Percentiles rank a stretch among this genome's conserved stretches.
Evolutionary conservation across 768 basidiomycete species (phyloP).

Genomic region (Boletellus emodensis): DNA sequence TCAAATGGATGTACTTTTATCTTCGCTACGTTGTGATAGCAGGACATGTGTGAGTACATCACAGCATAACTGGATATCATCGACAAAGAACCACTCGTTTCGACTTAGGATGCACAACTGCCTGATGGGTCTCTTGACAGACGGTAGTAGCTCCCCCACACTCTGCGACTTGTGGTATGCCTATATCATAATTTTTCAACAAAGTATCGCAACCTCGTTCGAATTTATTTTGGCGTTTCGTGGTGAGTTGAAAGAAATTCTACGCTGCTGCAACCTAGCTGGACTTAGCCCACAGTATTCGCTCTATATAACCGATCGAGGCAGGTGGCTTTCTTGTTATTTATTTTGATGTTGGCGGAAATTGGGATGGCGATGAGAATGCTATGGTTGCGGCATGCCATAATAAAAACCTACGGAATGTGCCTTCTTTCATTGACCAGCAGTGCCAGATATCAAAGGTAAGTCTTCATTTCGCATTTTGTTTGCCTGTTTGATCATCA

Average conservation of each 20-base stretch:
- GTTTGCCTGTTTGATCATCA: background rate
- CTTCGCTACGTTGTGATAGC: slow-evolving; percentile 22
- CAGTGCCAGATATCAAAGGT: slow-evolving; percentile 7
- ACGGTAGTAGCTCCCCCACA: slow-evolving; percentile 8
- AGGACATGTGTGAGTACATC: slow-evolving; percentile 18
- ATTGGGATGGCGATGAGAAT: background rate
- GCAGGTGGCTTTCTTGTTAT: slow-evolving; percentile 8
- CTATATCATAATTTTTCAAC: slow-evolving; percentile 3
- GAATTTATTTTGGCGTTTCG: slow-evolving; percentile 18
- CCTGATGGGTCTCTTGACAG: slow-evolving; percentile 3
- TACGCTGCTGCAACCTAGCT: background rate
- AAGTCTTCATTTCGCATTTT: background rate
- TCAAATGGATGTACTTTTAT: slow-evolving; percentile 32
- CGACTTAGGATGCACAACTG: slow-evolving; percentile 14
- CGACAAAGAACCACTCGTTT: too few species aligned
- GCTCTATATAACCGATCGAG: slow-evolving; percentile 20
- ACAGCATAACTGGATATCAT: too few species aligned
- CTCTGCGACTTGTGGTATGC: slow-evolving; percentile 12
- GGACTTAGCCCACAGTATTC: slow-evolving; percentile 9
- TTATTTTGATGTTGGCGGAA: slow-evolving; percentile 5
- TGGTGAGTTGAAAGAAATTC: slow-evolving; percentile 4
- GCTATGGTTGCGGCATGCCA: background rate
- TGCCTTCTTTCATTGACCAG: slow-evolving; percentile 7
- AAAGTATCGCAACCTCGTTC: slow-evolving; percentile 10
- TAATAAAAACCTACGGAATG: background rate